phyloP scores from a whole-genome alignment of 1,139 yeast genomes.

The Geotrichum reessii region DNA sequence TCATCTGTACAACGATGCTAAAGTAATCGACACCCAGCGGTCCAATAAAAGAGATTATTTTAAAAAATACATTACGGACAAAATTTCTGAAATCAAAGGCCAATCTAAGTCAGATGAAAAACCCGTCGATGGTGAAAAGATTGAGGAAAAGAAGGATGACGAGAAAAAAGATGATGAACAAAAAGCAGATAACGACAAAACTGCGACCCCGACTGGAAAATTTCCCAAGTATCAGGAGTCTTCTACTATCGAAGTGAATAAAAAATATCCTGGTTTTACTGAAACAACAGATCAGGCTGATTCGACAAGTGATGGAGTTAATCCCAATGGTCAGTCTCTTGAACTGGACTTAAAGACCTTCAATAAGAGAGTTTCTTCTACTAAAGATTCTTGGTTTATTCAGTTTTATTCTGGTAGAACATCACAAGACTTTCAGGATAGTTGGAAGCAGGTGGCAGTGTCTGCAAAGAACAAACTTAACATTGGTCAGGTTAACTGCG shows the following conservation, averaged over 20 bases:
- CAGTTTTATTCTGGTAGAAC: slow-evolving; percentile 40
- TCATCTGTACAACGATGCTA: slow-evolving; percentile 34
- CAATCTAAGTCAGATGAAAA: slow-evolving; percentile 3
- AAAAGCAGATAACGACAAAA: not conserved
- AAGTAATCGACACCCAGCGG: slow-evolving; percentile 23
- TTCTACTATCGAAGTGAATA: slow-evolving; percentile 7
- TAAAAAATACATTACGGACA: slow-evolving; percentile 5
- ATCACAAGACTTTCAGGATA: slow-evolving; percentile 36
- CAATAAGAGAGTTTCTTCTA: slow-evolving; percentile 24
- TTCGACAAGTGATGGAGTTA: slow-evolving; percentile 13
- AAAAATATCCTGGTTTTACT: slow-evolving; percentile 11
- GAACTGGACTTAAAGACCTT: slow-evolving; percentile 24
- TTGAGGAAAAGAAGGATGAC: not conserved
- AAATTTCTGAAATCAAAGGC: not conserved
- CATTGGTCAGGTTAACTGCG: slow-evolving; percentile 42
- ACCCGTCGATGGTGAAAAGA: not conserved
- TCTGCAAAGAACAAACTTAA: slow-evolving; percentile 33
- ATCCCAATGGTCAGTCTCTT: slow-evolving; percentile 27
- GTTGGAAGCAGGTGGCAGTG: slow-evolving; percentile 37
- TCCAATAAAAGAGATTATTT: slow-evolving; percentile 2
- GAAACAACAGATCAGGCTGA: not conserved
- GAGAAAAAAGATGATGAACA: not conserved
- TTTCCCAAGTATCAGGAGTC: slow-evolving; percentile 13
- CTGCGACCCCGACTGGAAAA: not conserved
- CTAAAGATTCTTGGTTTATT: slow-evolving; percentile 38